Evolutionary conservation across 2,329 filamentous ascomycete species (phyloP).

Genomic region (Penicillium brasilianum): DNA sequence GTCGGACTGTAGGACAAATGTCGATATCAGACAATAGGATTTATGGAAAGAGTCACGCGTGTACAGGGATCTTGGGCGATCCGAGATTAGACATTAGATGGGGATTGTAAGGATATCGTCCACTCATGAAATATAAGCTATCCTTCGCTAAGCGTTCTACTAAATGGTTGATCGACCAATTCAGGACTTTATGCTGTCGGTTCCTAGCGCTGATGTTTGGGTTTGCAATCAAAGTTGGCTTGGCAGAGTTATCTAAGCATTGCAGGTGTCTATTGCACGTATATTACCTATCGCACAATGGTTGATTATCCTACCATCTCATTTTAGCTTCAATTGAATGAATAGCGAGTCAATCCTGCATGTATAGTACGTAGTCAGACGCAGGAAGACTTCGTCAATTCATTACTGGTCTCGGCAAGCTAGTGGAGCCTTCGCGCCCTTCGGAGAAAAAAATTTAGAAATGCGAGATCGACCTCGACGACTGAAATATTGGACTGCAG

Average conservation of each 20-base stretch:
- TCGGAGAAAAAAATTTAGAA: conserved; percentile 1
- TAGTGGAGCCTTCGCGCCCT: background rate
- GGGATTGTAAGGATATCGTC: background rate
- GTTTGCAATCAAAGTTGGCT: conserved; percentile 5
- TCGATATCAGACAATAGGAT: background rate
- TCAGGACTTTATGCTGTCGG: conserved; percentile 4
- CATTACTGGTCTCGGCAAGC: background rate
- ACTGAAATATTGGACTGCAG: background rate
- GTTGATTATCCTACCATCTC: background rate
- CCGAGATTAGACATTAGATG: background rate
- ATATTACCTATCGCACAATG: background rate
- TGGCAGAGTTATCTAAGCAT: background rate
- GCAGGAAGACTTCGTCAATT: background rate
- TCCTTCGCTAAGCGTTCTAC: background rate
- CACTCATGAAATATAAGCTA: background rate
- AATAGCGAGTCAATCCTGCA: background rate
- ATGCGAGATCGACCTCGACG: background rate
- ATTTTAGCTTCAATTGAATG: background rate
- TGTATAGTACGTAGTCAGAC: background rate
- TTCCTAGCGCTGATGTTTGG: conserved; percentile 18
- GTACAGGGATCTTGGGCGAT: background rate
- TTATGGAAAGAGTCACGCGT: background rate
- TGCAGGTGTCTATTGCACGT: too few relatives aligned
- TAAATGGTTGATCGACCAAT: background rate
- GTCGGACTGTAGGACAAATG: background rate